Conservation (phyloP, 257 asterid genomes). For the Orobanche coerulescens region DNA sequence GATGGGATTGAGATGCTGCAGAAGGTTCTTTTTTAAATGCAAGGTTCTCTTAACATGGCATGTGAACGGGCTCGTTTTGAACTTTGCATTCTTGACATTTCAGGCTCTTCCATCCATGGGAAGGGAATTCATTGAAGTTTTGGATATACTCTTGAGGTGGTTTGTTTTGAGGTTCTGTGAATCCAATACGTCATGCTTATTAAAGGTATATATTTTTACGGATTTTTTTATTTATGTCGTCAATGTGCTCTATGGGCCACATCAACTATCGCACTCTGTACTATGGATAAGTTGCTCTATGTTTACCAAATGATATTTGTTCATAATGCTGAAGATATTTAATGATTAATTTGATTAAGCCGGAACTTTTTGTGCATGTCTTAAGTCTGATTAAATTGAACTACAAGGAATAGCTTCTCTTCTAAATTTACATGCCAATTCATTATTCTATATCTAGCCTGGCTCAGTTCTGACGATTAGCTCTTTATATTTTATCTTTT, state of each 20-base stretch:
- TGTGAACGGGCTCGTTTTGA: slow-evolving; percentile 20
- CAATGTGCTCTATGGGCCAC: background rate
- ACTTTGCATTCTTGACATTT: slow-evolving; percentile 24
- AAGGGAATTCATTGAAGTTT: slow-evolving; percentile 75
- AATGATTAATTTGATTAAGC: background rate
- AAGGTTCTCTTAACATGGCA: background rate
- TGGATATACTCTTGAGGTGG: slow-evolving; percentile 89
- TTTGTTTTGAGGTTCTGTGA: slow-evolving; percentile 88
- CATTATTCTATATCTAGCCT: background rate
- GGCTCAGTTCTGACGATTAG: background rate
- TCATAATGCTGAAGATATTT: background rate
- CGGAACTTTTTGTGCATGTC: background rate
- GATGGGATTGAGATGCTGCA: slow-evolving; percentile 99
- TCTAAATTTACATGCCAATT: background rate
- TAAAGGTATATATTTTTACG: slow-evolving; percentile 46
- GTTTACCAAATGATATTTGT: background rate
- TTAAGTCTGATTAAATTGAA: background rate
- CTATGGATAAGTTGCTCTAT: background rate
- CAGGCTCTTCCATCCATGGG: slow-evolving; percentile 77
- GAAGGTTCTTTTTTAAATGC: slow-evolving; percentile 47
- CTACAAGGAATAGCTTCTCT: background rate
- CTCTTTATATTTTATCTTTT: background rate
- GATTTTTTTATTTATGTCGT: slow-evolving; percentile 1
- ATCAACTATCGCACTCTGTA: background rate
- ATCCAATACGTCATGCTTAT: slow-evolving; percentile 83